A percentile compares a stretch with the other conserved stretches of the same genome.
phyloP scores from a whole-genome alignment of 306 rosid species.

The Amphicarpaea edgeworthii region DNA sequence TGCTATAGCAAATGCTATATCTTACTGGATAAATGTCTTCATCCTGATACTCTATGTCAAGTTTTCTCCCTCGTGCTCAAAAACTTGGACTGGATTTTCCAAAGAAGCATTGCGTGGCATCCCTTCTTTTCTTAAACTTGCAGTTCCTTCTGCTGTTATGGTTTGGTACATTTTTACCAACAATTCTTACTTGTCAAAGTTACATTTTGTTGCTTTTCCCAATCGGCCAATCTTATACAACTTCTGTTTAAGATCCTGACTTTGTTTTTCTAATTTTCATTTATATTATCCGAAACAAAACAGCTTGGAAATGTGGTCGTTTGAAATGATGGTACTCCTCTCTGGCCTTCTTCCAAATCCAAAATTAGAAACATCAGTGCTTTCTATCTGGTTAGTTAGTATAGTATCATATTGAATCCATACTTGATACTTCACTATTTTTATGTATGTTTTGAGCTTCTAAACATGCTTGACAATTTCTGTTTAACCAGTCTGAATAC shows the following conservation, averaged over 20 bases:
- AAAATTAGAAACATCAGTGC: constrained; percentile 67
- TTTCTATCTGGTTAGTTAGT: constrained; percentile 63
- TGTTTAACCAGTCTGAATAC: constrained; percentile 67
- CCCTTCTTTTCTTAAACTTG: constrained; percentile 60
- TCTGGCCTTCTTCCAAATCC: constrained; percentile 80
- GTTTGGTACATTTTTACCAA: constrained; percentile 59
- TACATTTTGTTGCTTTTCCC: neutral
- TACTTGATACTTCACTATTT: neutral
- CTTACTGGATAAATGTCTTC: constrained; percentile 71
- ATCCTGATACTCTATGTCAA: constrained; percentile 60
- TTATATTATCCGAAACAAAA: constrained; percentile 37
- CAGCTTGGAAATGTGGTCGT: constrained; percentile 78
- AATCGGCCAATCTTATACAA: neutral
- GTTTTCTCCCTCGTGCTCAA: constrained; percentile 64
- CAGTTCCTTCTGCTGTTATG: constrained; percentile 81
- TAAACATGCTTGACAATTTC: constrained; percentile 3
- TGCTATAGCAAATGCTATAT: constrained; percentile 66
- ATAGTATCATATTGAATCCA: neutral
- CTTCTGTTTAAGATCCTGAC: neutral
- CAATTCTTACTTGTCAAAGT: constrained; percentile 3
- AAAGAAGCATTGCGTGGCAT: constrained; percentile 58
- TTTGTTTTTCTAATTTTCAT: neutral
- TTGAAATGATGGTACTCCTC: constrained; percentile 71
- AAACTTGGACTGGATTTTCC: constrained; percentile 71
- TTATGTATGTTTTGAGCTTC: neutral